Evolutionary conservation across 345 rosid genomes (phyloP).

Genomic region (Eucalyptus fibrosa): DNA sequence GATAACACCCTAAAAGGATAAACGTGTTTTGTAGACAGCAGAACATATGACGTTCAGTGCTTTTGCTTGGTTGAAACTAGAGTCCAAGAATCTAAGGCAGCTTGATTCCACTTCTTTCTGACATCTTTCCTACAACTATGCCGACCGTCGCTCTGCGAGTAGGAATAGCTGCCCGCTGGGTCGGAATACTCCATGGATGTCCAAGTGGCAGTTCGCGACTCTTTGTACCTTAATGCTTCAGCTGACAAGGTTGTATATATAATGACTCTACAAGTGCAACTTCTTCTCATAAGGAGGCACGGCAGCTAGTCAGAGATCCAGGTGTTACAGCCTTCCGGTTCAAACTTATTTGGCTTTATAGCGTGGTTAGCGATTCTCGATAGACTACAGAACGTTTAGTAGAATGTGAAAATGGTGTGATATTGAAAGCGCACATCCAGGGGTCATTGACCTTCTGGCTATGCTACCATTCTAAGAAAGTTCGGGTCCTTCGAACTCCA

Average conservation of each 20-base stretch:
- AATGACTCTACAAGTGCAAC: neutral
- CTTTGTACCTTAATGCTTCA: neutral
- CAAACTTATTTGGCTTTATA: neutral
- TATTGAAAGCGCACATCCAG: neutral
- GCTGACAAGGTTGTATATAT: neutral
- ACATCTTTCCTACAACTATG: neutral
- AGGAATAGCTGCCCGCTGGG: neutral
- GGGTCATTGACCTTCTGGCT: neutral
- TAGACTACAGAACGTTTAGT: neutral
- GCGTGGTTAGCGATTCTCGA: neutral
- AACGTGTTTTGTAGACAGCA: neutral
- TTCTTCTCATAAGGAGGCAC: neutral
- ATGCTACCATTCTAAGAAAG: neutral
- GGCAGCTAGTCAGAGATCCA: neutral
- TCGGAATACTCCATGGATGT: neutral
- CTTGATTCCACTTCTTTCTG: neutral
- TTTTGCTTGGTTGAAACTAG: neutral
- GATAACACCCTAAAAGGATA: neutral
- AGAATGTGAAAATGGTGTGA: neutral
- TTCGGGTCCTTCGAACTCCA: neutral
- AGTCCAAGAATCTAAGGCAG: neutral
- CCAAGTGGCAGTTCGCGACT: neutral
- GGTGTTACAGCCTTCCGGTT: neutral
- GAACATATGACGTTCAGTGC: neutral
- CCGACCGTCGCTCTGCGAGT: neutral